Percentiles rank a stretch among this genome's conserved stretches.
Conservation (phyloP, 176 grass and related monocot species). For the Thalia dealbata region DNA sequence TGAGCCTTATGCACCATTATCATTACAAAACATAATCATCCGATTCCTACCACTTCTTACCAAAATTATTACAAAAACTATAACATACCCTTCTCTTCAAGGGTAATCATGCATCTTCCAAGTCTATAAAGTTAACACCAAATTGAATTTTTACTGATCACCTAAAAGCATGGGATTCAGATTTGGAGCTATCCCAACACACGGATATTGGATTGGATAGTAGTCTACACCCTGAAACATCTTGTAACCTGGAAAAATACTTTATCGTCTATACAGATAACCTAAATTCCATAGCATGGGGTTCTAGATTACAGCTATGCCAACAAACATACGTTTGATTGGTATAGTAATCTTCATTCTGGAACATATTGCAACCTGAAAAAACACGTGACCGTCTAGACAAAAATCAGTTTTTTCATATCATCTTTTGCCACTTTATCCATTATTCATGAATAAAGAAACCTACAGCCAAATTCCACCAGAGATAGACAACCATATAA, state of each 20-base stretch:
- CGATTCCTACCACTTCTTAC: too few species aligned
- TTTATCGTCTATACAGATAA: not conserved
- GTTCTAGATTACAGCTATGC: not conserved
- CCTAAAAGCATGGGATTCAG: too few species aligned
- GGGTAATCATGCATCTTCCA: too few species aligned
- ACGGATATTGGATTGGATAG: not conserved
- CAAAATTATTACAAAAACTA: too few species aligned
- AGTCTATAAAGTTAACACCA: too few species aligned
- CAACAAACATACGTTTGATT: not conserved
- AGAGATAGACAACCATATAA: not conserved
- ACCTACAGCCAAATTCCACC: not conserved
- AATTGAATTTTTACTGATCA: too few species aligned
- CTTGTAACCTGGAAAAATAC: not conserved
- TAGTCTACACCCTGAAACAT: not conserved
- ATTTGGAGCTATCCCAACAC: not conserved
- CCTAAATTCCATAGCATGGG: too few species aligned
- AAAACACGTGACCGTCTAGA: not conserved
- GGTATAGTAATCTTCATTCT: not conserved
- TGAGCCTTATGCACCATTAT: too few species aligned
- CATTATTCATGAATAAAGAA: not conserved
- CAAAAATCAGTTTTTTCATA: not conserved
- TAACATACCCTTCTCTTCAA: too few species aligned
- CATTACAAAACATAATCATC: too few species aligned
- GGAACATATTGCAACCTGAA: not conserved
- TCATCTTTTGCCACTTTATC: not conserved